Percentiles rank a stretch among this genome's conserved stretches.
These are phyloP conservation scores for Nemophila menziesii DNA, from an alignment of 257 asterid species.

Conservation along the genomic window DNA sequence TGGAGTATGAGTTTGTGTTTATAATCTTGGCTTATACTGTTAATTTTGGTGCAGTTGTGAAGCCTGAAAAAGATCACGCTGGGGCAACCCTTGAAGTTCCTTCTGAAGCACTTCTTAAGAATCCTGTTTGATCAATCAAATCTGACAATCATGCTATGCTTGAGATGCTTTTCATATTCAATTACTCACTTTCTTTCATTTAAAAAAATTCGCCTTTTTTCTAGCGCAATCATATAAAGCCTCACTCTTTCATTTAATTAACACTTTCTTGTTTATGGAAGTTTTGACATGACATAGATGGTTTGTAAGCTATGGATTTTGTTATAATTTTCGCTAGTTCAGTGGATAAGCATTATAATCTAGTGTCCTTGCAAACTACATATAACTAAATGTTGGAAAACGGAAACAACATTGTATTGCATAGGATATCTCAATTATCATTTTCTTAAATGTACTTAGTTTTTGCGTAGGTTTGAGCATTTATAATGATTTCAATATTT, in stretches of 20 bases:
- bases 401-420: too few species aligned
- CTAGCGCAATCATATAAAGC: constrained; percentile 1
- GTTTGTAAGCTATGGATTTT: not conserved
- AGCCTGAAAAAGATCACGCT: constrained; percentile 61
- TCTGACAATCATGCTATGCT: not conserved
- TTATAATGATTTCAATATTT: too few species aligned
- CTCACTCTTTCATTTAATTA: not conserved
- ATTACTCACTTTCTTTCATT: not conserved
- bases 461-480: too few species aligned
- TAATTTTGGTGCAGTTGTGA: constrained; percentile 45
- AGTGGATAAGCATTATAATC: too few species aligned
- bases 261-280: not conserved
- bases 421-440: too few species aligned
- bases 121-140: constrained; percentile 13
- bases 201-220: not conserved
- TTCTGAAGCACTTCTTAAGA: constrained; percentile 66
- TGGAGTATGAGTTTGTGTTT: not conserved
- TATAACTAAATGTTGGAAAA: too few species aligned
- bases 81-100: constrained; percentile 86
- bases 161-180: not conserved
- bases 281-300: not conserved
- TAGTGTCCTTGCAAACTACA: too few species aligned
- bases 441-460: too few species aligned
- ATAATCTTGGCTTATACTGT: not conserved
- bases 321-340: not conserved